phyloP scores from a whole-genome alignment of 108 stramenopile species.

The Skeletonema menzelii region DNA sequence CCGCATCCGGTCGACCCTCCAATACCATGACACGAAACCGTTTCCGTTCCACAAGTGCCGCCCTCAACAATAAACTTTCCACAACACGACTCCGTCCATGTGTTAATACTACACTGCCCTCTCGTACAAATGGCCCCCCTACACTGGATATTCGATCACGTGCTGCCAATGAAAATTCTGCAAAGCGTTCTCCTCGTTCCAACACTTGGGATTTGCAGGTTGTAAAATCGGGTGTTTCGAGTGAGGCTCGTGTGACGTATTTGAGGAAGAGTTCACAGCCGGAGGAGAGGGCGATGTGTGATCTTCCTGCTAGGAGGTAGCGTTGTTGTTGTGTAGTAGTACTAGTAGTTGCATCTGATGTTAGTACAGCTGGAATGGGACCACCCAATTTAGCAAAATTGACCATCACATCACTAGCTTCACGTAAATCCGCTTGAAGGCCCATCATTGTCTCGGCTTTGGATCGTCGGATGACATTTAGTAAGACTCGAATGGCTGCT shows the following conservation, averaged over 20 bases:
- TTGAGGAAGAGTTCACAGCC: slow-evolving; percentile 85
- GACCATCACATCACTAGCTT: slow-evolving; percentile 67
- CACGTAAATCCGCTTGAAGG: slow-evolving; percentile 77
- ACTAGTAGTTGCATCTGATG: background rate
- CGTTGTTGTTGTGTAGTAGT: background rate
- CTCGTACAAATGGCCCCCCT: slow-evolving; percentile 89
- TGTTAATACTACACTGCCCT: slow-evolving; percentile 85
- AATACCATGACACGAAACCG: slow-evolving; percentile 89
- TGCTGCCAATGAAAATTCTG: slow-evolving; percentile 78
- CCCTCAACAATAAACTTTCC: slow-evolving; percentile 72
- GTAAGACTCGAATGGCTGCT: slow-evolving; percentile 83
- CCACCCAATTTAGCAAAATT: slow-evolving; percentile 45
- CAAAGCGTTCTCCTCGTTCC: slow-evolving; percentile 91
- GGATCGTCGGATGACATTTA: slow-evolving; percentile 82
- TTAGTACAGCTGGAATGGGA: slow-evolving; percentile 15
- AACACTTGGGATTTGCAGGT: slow-evolving; percentile 77
- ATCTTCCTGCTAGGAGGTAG: slow-evolving; percentile 46
- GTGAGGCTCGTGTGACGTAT: slow-evolving; percentile 89
- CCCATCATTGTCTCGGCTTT: slow-evolving; percentile 89
- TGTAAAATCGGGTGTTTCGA: slow-evolving; percentile 85
- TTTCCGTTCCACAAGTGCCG: slow-evolving; percentile 62
- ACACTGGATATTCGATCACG: slow-evolving; percentile 87
- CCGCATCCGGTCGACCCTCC: slow-evolving; percentile 91
- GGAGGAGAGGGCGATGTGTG: slow-evolving; percentile 67
- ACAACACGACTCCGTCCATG: slow-evolving; percentile 94